Base-by-base conservation (phyloP, 2,329 filamentous ascomycete genomes). In the Colletotrichum sidae region DNA sequence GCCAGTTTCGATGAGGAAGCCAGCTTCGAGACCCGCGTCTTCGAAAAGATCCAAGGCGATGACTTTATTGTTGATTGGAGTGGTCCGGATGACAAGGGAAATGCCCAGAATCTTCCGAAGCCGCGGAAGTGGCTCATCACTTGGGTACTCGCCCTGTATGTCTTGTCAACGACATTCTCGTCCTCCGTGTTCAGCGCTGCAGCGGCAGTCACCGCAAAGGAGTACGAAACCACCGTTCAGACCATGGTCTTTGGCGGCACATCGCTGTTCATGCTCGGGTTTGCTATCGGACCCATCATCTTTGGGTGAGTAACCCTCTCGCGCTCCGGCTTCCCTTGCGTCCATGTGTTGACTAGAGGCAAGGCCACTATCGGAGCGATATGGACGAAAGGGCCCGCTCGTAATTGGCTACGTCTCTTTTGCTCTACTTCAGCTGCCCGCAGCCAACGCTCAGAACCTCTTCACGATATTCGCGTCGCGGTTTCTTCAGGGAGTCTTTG, bases 401-500 rank as follows among this genome's bases (percentile, higher is more conserved):
- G 13, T 60, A 2, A 71, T 87, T 2, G 62, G 80, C 44, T 84
- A 84, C 79, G 84, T 84, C 8, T 74, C 76, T 2, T 84, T 81
- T 63, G 78, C 80, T 3, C 13, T 55, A 0, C 57, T 60, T 1
- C 57, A 60, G 17, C 57, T 60, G 0, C 50, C 57, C 0, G 79
- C 81, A 53, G 73, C 82, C 6, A 73, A 69, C 1, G 74, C 76
- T 2, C 77, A 81, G 56, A 72, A 75, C 4, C 52, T 78, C 6
- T 8, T 82, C 82, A 35, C 84, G 82, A 70, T 86, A 3, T 81
- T 85, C 13, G 77, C 76, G 0, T 75, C 78, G 6, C 76, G 83
- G 0, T 81, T 86, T 44, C 69, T 86, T 0, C 82, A 80, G 49
- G 78, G 81, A 2, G 76, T 82, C 1, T 81, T 83, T 39, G 77